These are phyloP conservation scores for Neurospora sp. DNA, from an alignment of 2,329 filamentous ascomycete species.

Conservation along the genomic window DNA sequence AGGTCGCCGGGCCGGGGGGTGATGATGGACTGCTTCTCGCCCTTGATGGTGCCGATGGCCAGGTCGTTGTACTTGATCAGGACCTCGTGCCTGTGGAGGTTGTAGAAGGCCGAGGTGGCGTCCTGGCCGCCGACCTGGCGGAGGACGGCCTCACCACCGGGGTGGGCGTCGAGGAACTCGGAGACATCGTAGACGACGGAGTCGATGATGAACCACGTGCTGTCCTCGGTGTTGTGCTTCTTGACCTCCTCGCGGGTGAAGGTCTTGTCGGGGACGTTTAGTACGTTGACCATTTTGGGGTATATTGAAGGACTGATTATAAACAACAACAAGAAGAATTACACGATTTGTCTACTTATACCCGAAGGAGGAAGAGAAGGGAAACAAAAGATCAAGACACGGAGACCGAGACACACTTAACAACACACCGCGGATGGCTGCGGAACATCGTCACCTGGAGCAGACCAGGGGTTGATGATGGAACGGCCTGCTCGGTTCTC, in stretches of 20 bases:
- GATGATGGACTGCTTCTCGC: conserved; percentile 66
- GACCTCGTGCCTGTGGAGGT: conserved; percentile 86
- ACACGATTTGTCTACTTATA: neutral
- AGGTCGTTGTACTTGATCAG: conserved; percentile 67
- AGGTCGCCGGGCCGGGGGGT: conserved; percentile 61
- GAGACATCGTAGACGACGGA: conserved; percentile 78
- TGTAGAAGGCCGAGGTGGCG: conserved; percentile 78
- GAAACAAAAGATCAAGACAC: neutral
- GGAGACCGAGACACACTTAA: neutral
- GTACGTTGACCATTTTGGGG: neutral
- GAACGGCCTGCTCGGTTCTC: neutral
- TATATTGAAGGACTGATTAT: neutral
- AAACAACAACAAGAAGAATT: neutral
- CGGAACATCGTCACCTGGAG: neutral
- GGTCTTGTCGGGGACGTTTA: conserved; percentile 32
- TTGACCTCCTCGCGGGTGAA: conserved; percentile 58
- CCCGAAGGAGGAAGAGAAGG: neutral
- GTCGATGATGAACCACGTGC: conserved; percentile 77
- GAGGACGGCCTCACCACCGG: conserved; percentile 71
- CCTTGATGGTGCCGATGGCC: conserved; percentile 63
- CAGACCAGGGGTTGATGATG: neutral
- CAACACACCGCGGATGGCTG: neutral
- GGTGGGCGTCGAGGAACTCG: conserved; percentile 78
- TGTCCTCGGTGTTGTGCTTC: conserved; percentile 65
- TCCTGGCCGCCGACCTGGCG: conserved; percentile 73